A percentile compares a stretch with the other conserved stretches of the same genome.
These are phyloP conservation scores for Rhododendron ferrugineum DNA, from an alignment of 148 eudicot genomes.

Conservation along the genomic window DNA sequence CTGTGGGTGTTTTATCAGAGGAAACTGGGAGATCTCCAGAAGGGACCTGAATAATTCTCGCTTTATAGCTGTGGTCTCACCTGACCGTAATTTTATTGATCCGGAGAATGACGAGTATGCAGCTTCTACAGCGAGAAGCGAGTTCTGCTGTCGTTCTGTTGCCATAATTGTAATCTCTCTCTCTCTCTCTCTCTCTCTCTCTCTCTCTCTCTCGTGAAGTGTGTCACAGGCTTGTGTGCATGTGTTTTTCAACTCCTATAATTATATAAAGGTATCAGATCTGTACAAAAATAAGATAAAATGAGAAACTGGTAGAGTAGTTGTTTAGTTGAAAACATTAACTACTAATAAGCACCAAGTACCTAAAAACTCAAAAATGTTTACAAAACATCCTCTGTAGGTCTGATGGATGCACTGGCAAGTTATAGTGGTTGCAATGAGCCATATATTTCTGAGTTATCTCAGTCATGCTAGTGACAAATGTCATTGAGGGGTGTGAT, in stretches of 20 bases:
- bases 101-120: slow-evolving; percentile 43
- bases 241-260: neutral
- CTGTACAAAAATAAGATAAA: neutral
- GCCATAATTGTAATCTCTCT: slow-evolving; percentile 54
- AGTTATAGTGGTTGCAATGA: neutral
- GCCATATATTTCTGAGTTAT: neutral
- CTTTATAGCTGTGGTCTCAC: slow-evolving; percentile 43
- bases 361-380: neutral
- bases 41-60: slow-evolving; percentile 52
- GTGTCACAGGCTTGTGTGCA: neutral
- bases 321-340: neutral
- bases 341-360: neutral
- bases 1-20: slow-evolving; percentile 35
- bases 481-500: neutral
- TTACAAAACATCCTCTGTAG: neutral
- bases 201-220: neutral
- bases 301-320: neutral
- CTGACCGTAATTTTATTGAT: slow-evolving; percentile 38
- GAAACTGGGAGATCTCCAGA: slow-evolving; percentile 66
- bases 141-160: slow-evolving; percentile 47
- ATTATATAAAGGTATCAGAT: neutral
- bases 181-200: slow-evolving; percentile 20
- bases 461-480: neutral
- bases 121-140: slow-evolving; percentile 57
- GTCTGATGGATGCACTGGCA: neutral